Conservation (phyloP, 768 basidiomycete genomes). For the Xerocomus potaroensis region DNA sequence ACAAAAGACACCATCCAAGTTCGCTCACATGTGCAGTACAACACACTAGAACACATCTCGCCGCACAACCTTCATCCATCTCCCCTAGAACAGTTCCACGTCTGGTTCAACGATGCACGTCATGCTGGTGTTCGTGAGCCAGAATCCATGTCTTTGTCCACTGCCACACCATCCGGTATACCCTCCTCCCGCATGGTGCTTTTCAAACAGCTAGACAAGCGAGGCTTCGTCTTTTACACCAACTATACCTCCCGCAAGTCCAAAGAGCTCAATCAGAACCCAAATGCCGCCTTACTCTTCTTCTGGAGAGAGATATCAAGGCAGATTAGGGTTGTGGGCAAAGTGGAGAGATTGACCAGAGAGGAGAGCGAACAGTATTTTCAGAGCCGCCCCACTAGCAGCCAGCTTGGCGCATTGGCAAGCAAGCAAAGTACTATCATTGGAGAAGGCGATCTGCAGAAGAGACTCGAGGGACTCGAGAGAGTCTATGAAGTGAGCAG, state of each 20-base stretch:
- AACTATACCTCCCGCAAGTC: slow-evolving; percentile 96
- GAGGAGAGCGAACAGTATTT: slow-evolving; percentile 85
- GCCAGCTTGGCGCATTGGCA: slow-evolving; percentile 89
- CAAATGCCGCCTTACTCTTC: slow-evolving; percentile 77
- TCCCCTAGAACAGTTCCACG: slow-evolving; percentile 81
- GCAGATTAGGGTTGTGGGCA: slow-evolving; percentile 80
- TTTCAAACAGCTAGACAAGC: slow-evolving; percentile 83
- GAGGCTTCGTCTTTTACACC: slow-evolving; percentile 94
- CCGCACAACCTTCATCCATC: slow-evolving; percentile 57
- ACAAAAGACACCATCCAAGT: slow-evolving; percentile 58
- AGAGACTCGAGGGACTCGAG: slow-evolving; percentile 54
- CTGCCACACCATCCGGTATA: slow-evolving; percentile 63
- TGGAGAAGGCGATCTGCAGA: slow-evolving; percentile 62
- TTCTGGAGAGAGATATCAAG: slow-evolving; percentile 87
- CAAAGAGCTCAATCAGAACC: slow-evolving; percentile 69
- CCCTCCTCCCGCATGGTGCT: slow-evolving; percentile 89
- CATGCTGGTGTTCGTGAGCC: slow-evolving; percentile 69
- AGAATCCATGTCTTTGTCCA: slow-evolving; percentile 85
- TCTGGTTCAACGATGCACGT: slow-evolving; percentile 75
- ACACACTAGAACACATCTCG: slow-evolving; percentile 58
- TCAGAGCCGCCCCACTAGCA: slow-evolving; percentile 73
- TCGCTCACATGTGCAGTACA: slow-evolving; percentile 73
- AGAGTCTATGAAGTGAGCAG: slow-evolving; percentile 51
- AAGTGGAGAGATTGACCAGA: slow-evolving; percentile 69
- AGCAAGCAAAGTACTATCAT: slow-evolving; percentile 84